These are phyloP conservation scores for Vitis labrusca DNA, from an alignment of 164 flowering plant genomes.

Conservation along the genomic window DNA sequence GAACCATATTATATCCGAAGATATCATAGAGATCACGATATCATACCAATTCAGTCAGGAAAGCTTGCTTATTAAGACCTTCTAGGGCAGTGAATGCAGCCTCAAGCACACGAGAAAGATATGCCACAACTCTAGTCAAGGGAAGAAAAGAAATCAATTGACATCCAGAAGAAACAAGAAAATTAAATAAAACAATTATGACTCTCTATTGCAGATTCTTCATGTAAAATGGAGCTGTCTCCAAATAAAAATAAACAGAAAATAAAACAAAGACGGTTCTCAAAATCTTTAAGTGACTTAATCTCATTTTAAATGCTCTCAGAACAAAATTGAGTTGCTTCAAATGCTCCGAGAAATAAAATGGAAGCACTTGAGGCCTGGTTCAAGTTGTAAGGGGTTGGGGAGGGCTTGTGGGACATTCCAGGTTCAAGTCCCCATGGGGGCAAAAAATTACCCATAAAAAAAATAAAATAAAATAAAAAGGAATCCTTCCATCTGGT, in stretches of 20 bases:
- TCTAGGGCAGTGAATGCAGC: conserved; percentile 93
- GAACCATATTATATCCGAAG: neutral
- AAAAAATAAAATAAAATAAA: too few species aligned
- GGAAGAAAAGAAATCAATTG: conserved; percentile 9
- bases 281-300: neutral
- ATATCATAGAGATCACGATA: conserved; percentile 4
- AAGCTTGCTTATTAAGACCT: conserved; percentile 96
- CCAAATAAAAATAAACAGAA: neutral
- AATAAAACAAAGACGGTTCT: neutral
- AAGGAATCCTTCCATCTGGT: too few species aligned
- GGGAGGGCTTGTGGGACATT: too few species aligned
- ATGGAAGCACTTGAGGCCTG: neutral
- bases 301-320: too few species aligned
- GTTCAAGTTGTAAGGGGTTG: neutral
- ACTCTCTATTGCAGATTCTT: neutral
- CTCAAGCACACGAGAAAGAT: conserved; percentile 96
- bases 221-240: neutral
- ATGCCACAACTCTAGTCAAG: conserved; percentile 81
- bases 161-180: neutral
- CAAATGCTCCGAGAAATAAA: neutral
- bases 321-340: neutral
- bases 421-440: too few species aligned
- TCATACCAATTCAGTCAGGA: conserved; percentile 90
- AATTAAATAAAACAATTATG: neutral
- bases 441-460: too few species aligned